phyloP scores from a whole-genome alignment of 148 eudicot species.

The Camellia japonica region DNA sequence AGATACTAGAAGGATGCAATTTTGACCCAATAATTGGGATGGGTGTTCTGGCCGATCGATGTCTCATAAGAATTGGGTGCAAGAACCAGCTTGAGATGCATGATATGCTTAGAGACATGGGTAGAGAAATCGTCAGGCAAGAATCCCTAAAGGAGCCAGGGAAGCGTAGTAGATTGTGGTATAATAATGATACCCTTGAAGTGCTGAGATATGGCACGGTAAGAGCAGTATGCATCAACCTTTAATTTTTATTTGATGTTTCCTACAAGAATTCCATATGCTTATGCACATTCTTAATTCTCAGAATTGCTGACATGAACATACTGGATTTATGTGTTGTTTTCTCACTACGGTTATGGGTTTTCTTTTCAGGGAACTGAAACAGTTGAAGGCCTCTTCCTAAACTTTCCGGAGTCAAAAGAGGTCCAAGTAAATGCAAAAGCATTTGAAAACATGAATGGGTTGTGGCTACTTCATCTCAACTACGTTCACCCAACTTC shows the following conservation, averaged over 20 bases:
- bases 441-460: too few relatives aligned
- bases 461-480: too few relatives aligned
- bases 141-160: slow-evolving; percentile 8
- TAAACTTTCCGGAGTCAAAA: too few relatives aligned
- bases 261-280: neutral
- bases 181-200: neutral
- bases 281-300: neutral
- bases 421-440: too few relatives aligned
- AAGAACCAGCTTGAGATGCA: neutral
- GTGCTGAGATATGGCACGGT: neutral
- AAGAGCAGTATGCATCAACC: too few relatives aligned
- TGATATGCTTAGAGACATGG: slow-evolving; percentile 11
- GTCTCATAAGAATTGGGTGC: neutral
- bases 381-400: too few relatives aligned
- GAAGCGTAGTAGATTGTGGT: slow-evolving; percentile 11
- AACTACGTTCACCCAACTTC: too few relatives aligned
- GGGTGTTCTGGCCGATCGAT: neutral
- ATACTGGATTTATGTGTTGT: neutral
- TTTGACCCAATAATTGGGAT: slow-evolving; percentile 5
- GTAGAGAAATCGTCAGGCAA: slow-evolving; percentile 14
- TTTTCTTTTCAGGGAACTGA: too few relatives aligned
- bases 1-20: slow-evolving; percentile 11
- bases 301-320: neutral
- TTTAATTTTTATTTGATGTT: neutral
- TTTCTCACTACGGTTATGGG: neutral